Percentiles rank a stretch among this genome's conserved stretches.
phyloP scores from a whole-genome alignment of 805 yeast species.

The Wickerhamomyces canadensis region DNA sequence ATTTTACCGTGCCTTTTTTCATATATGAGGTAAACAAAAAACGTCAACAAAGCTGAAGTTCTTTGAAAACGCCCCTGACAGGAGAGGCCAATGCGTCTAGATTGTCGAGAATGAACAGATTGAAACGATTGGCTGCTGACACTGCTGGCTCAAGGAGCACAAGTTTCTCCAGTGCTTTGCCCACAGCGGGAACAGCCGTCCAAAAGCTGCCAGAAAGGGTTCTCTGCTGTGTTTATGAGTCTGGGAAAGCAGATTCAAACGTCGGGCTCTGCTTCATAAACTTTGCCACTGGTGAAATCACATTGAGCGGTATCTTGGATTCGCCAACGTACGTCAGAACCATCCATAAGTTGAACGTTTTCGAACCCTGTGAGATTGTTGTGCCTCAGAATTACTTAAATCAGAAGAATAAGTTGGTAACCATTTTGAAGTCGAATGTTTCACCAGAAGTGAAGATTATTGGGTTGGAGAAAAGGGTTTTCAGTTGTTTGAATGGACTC shows the following conservation, averaged over 20 bases:
- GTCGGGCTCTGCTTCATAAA: conserved; percentile 38
- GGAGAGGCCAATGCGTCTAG: too few relatives aligned
- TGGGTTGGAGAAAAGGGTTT: conserved; percentile 23
- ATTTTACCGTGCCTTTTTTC: too few relatives aligned
- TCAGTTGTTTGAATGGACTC: conserved; percentile 23
- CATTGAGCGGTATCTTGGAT: conserved; percentile 33
- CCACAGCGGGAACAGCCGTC: conserved; percentile 6
- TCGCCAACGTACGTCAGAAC: conserved; percentile 42
- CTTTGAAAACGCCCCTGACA: too few relatives aligned
- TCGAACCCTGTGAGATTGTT: conserved; percentile 30
- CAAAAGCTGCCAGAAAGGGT: conserved; percentile 16
- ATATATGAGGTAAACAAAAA: too few relatives aligned
- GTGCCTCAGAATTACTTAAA: conserved; percentile 26
- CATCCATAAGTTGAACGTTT: conserved; percentile 33
- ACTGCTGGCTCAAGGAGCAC: neutral
- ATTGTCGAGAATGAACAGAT: too few relatives aligned
- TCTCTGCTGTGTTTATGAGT: conserved; percentile 25
- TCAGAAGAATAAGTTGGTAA: conserved; percentile 29
- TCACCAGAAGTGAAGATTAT: conserved; percentile 20
- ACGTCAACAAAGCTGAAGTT: too few relatives aligned
- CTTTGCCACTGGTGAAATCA: conserved; percentile 32
- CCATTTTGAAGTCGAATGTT: conserved; percentile 31
- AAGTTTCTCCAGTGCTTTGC: neutral
- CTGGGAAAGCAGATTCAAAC: conserved; percentile 20
- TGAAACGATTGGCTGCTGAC: neutral